phyloP scores from a whole-genome alignment of 2,329 filamentous ascomycete genomes.

The Penicillium occitanis region DNA sequence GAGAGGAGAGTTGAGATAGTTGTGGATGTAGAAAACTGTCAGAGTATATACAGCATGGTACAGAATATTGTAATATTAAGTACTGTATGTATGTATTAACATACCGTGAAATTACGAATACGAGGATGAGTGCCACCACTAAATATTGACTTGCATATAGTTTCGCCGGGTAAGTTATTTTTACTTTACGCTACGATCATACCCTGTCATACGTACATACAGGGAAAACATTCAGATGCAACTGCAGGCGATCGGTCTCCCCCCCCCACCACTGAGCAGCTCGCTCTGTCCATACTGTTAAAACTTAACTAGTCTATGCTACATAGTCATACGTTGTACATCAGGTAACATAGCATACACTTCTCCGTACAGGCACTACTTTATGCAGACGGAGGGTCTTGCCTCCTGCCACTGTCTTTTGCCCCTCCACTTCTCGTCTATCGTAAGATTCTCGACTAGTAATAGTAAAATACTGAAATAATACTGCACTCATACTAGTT shows the following conservation, averaged over 20 bases:
- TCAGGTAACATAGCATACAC: background rate
- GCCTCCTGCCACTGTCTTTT: conserved; percentile 1
- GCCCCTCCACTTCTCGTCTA: conserved; percentile 13
- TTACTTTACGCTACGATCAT: conserved; percentile 8
- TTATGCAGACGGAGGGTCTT: background rate
- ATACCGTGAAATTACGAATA: conserved; percentile 2
- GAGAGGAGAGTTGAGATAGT: background rate
- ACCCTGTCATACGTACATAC: conserved; percentile 1
- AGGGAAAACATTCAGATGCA: conserved; percentile 14
- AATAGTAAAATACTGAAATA: conserved; percentile 8
- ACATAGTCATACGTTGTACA: conserved; percentile 7
- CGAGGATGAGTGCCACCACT: background rate
- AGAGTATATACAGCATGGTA: background rate
- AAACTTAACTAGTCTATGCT: conserved; percentile 5
- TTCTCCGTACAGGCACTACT: background rate
- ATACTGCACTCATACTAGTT: background rate
- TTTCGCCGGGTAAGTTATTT: conserved; percentile 6
- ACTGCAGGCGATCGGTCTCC: conserved; percentile 20
- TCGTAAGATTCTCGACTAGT: background rate
- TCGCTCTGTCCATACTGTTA: background rate
- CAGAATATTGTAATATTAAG: background rate
- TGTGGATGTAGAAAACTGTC: background rate
- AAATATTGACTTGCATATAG: background rate
- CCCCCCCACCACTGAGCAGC: conserved; percentile 18
- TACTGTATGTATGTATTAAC: background rate